These are phyloP conservation scores for Plasmopara viticola DNA, from an alignment of 352 stramenopile genomes.

Conservation along the genomic window DNA sequence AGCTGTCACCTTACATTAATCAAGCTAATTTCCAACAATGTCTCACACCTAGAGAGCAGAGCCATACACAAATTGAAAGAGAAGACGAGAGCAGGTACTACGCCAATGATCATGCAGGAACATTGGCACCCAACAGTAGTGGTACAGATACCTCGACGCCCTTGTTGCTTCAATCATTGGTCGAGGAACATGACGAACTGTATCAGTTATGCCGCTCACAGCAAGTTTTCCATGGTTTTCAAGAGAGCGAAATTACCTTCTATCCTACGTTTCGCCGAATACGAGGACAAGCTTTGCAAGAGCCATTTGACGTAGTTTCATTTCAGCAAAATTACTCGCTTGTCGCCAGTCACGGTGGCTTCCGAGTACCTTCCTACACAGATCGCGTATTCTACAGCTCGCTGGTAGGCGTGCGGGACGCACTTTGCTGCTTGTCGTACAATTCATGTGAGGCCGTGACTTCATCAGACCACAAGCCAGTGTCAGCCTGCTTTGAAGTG, in stretches of 20 bases:
- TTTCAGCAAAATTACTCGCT: constrained; percentile 65
- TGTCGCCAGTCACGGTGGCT: constrained; percentile 42
- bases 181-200: constrained; percentile 73
- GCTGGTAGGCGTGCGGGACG: constrained; percentile 45
- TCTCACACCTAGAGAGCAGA: constrained; percentile 40
- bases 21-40: constrained; percentile 40
- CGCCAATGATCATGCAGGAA: neutral
- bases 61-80: constrained; percentile 11
- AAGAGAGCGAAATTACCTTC: constrained; percentile 64
- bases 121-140: neutral
- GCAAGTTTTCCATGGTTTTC: constrained; percentile 76
- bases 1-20: constrained; percentile 19
- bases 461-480: constrained; percentile 81
- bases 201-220: constrained; percentile 46
- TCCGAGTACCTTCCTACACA: constrained; percentile 85
- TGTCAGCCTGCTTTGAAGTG: constrained; percentile 60
- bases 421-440: constrained; percentile 64
- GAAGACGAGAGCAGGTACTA: constrained; percentile 5
- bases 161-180: constrained; percentile 10
- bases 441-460: constrained; percentile 67
- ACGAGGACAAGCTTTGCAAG: constrained; percentile 36
- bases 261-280: constrained; percentile 77
- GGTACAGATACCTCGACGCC: constrained; percentile 7
- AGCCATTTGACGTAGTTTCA: constrained; percentile 21
- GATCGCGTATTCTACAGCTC: constrained; percentile 84